phyloP scores from a whole-genome alignment of 1,139 yeast genomes.

The Schwanniomyces etchellsii region DNA sequence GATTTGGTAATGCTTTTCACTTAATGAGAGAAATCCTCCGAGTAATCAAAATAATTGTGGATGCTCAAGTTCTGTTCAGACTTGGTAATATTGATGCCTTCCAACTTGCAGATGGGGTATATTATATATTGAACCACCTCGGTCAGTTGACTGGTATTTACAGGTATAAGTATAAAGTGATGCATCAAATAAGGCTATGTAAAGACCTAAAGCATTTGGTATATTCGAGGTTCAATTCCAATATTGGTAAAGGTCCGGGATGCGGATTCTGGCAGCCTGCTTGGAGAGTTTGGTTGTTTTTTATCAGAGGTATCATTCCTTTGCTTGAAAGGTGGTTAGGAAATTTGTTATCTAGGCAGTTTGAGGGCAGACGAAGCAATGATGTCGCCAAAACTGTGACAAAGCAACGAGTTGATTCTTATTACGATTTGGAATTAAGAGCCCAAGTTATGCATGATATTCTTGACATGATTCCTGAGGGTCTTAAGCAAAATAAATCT shows the following conservation, averaged over 20 bases:
- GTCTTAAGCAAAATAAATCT: slow-evolving; percentile 81
- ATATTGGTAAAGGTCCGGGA: slow-evolving; percentile 96
- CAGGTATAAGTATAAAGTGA: slow-evolving; percentile 92
- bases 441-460: slow-evolving; percentile 96
- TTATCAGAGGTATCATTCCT: slow-evolving; percentile 91
- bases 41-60: slow-evolving; percentile 78
- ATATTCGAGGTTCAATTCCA: slow-evolving; percentile 71
- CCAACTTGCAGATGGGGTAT: slow-evolving; percentile 91
- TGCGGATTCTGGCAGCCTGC: slow-evolving; percentile 99
- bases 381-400: slow-evolving; percentile 93
- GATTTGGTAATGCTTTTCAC: slow-evolving; percentile 97
- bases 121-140: slow-evolving; percentile 83
- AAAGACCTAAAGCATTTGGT: slow-evolving; percentile 92
- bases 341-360: slow-evolving; percentile 84
- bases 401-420: slow-evolving; percentile 91
- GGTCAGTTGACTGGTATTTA: slow-evolving; percentile 97
- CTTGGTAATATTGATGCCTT: slow-evolving; percentile 88
- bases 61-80: slow-evolving; percentile 87
- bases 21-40: slow-evolving; percentile 83
- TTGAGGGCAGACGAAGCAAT: slow-evolving; percentile 91
- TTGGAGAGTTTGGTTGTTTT: slow-evolving; percentile 95
- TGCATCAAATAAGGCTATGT: slow-evolving; percentile 97
- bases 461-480: slow-evolving; percentile 95
- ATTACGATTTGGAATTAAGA: slow-evolving; percentile 87
- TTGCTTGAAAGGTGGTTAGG: slow-evolving; percentile 93